These are phyloP conservation scores for Pseudogymnoascus sp. DNA, from an alignment of 2,329 filamentous ascomycete species.

Conservation along the genomic window DNA sequence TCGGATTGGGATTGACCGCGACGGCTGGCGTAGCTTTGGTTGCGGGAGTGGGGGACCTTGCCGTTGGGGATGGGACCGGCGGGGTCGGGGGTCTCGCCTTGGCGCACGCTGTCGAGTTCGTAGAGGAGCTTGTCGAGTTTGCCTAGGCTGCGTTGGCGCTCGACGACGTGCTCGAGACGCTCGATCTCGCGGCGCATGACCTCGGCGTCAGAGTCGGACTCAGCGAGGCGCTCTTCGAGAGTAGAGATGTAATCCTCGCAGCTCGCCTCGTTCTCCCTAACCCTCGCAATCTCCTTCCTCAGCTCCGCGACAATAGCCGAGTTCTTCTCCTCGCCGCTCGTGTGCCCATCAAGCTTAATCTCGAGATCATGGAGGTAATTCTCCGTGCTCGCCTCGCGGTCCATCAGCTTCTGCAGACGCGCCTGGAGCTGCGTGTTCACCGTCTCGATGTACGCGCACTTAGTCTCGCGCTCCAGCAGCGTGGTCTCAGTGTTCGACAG, in stretches of 20 bases:
- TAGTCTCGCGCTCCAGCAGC: slow-evolving; percentile 86
- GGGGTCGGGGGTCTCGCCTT: slow-evolving; percentile 30
- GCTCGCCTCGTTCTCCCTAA: slow-evolving; percentile 81
- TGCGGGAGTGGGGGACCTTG: slow-evolving; percentile 46
- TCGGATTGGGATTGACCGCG: slow-evolving; percentile 44
- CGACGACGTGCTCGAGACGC: slow-evolving; percentile 86
- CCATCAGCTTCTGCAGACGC: slow-evolving; percentile 84
- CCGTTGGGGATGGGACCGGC: slow-evolving; percentile 33
- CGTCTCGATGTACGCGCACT: slow-evolving; percentile 86
- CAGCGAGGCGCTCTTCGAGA: slow-evolving; percentile 86
- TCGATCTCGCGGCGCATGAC: slow-evolving; percentile 96
- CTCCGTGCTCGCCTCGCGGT: slow-evolving; percentile 86
- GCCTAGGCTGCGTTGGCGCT: slow-evolving; percentile 88
- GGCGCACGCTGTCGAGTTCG: slow-evolving; percentile 74
- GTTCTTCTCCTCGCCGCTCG: slow-evolving; percentile 87
- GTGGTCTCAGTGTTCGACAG: slow-evolving; percentile 78
- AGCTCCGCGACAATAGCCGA: slow-evolving; percentile 76
- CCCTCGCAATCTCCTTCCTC: slow-evolving; percentile 80
- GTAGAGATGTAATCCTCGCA: slow-evolving; percentile 97
- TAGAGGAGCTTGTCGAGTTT: slow-evolving; percentile 89
- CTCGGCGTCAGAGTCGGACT: slow-evolving; percentile 92
- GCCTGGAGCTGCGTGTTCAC: slow-evolving; percentile 84
- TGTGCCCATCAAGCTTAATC: slow-evolving; percentile 80
- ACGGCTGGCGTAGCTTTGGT: slow-evolving; percentile 44
- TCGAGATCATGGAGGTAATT: slow-evolving; percentile 90